Evolutionary conservation across 345 rosid species (phyloP).

Genomic region (Nephelium lappaceum): DNA sequence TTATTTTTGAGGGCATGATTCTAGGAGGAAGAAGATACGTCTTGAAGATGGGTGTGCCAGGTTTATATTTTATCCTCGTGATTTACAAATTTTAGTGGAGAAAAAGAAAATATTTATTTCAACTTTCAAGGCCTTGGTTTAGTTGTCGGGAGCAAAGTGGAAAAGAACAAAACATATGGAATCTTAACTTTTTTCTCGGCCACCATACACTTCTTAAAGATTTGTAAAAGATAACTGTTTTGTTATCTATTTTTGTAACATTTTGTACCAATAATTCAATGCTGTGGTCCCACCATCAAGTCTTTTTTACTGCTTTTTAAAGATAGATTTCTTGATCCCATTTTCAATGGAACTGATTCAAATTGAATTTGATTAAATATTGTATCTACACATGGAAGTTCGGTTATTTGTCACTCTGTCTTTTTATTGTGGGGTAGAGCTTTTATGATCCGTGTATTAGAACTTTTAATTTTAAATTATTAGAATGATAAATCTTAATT

Average conservation of each 20-base stretch:
- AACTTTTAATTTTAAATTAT: too few relatives aligned
- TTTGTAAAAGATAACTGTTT: neutral
- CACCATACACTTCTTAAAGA: constrained; percentile 20
- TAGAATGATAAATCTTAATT: too few relatives aligned
- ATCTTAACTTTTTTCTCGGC: constrained; percentile 47
- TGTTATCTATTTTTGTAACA: neutral
- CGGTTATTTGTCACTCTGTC: too few relatives aligned
- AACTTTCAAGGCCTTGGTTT: constrained; percentile 30
- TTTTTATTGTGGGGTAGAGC: too few relatives aligned
- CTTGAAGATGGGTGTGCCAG: neutral
- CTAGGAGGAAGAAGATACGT: neutral
- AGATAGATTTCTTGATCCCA: neutral
- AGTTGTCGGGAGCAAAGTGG: constrained; percentile 51
- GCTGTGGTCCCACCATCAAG: neutral
- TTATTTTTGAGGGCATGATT: neutral
- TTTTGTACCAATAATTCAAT: neutral
- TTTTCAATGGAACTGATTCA: neutral
- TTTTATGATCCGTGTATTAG: too few relatives aligned
- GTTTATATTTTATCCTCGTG: neutral
- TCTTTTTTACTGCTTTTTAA: neutral
- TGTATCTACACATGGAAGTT: neutral
- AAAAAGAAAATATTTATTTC: neutral
- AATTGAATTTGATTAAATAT: neutral
- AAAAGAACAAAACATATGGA: constrained; percentile 73
- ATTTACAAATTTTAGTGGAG: neutral